Percentiles rank a stretch among this genome's conserved stretches.
Evolutionary conservation across 257 asterid genomes (phyloP).

Genomic region (Nicotiana benthamiana): DNA sequence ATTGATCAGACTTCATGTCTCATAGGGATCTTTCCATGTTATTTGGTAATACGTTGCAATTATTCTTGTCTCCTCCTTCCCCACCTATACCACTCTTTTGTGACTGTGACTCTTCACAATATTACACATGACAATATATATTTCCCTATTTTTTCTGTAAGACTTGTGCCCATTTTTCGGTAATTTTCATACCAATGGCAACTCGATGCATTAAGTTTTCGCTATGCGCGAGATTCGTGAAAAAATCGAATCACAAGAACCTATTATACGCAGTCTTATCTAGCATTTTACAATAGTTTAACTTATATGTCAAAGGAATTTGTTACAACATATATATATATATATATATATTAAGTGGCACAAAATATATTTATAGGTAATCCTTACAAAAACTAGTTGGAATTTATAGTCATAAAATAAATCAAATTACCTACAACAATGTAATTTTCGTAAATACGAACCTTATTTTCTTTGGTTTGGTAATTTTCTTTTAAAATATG

Average conservation of each 20-base stretch:
- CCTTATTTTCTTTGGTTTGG: neutral
- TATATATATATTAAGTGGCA: neutral
- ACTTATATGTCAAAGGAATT: too few species aligned
- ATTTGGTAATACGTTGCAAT: slow-evolving; percentile 39
- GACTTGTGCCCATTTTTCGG: neutral
- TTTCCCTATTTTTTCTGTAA: neutral
- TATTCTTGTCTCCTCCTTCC: slow-evolving; percentile 37
- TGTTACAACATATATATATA: too few species aligned
- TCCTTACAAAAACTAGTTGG: neutral
- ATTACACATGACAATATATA: neutral
- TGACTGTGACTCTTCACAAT: neutral
- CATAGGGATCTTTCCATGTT: slow-evolving; percentile 91
- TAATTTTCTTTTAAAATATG: neutral
- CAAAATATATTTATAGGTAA: neutral
- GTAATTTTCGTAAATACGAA: neutral
- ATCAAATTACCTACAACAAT: neutral
- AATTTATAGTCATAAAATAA: neutral
- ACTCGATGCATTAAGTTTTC: too few species aligned
- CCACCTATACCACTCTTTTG: neutral
- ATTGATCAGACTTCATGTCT: slow-evolving; percentile 35
- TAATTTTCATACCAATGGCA: neutral
- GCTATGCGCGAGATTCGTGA: too few species aligned
- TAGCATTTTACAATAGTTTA: too few species aligned
- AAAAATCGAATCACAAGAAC: too few species aligned
- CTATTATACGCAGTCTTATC: too few species aligned